Conservation (phyloP, 176 grass and related monocot genomes). For the Raddia distichophylla region DNA sequence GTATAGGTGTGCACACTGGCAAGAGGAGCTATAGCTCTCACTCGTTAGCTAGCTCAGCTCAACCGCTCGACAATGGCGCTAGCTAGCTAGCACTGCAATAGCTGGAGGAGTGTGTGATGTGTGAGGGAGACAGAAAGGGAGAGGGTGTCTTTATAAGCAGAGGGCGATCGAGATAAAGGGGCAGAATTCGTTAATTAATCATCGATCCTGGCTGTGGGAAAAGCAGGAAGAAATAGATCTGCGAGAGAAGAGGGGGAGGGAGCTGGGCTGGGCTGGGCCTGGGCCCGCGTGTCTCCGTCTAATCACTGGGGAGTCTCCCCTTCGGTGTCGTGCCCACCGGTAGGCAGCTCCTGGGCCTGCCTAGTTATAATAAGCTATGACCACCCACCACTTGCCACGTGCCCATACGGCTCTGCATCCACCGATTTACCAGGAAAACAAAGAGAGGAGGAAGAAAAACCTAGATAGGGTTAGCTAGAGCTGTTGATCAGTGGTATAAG, state of each 20-base stretch:
- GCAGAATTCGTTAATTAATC: background rate
- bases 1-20: background rate
- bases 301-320: slow-evolving; percentile 12
- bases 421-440: background rate
- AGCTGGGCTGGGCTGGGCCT: background rate
- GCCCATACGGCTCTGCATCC: background rate
- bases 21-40: background rate
- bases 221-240: background rate
- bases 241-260: background rate
- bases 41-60: background rate
- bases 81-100: background rate
- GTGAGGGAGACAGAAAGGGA: slow-evolving; percentile 68
- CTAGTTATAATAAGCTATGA: slow-evolving; percentile 23
- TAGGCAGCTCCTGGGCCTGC: background rate
- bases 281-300: slow-evolving; percentile 43
- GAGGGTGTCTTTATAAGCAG: slow-evolving; percentile 51
- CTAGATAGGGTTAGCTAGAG: too few species aligned
- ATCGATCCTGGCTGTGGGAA: background rate
- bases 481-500: background rate
- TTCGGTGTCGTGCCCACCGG: background rate
- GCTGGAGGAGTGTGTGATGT: slow-evolving; percentile 43
- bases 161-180: background rate
- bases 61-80: background rate
- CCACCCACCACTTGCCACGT: slow-evolving; percentile 59
- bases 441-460: too few species aligned